These are phyloP conservation scores for Pleurotus tuoliensis DNA, from an alignment of 768 basidiomycete genomes.

Conservation along the genomic window DNA sequence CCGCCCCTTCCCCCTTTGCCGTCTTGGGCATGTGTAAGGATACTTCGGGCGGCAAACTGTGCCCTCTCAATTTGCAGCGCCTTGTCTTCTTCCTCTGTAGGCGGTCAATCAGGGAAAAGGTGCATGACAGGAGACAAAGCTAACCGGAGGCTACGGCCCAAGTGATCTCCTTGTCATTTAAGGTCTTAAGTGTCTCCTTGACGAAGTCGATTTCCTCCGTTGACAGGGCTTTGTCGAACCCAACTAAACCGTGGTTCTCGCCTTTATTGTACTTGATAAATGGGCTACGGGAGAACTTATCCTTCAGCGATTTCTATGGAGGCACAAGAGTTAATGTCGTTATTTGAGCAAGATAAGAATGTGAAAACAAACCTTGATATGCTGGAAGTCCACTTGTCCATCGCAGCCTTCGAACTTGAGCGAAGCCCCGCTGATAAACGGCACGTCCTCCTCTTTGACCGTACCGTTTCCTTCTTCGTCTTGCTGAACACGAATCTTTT, in stretches of 20 bases:
- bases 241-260: constrained; percentile 47
- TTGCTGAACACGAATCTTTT: constrained; percentile 58
- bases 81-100: constrained; percentile 66
- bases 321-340: neutral
- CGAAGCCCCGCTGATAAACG: constrained; percentile 51
- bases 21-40: constrained; percentile 1
- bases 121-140: constrained; percentile 13
- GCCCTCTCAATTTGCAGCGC: constrained; percentile 74
- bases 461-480: constrained; percentile 59
- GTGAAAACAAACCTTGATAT: constrained; percentile 41
- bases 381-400: constrained; percentile 43
- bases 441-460: constrained; percentile 57
- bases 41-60: constrained; percentile 54
- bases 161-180: constrained; percentile 60
- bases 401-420: constrained; percentile 56
- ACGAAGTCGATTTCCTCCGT: constrained; percentile 73
- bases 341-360: neutral
- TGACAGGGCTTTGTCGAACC: constrained; percentile 61
- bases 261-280: constrained; percentile 49
- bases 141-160: constrained; percentile 64
- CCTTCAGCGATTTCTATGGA: constrained; percentile 42
- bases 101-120: neutral
- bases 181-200: constrained; percentile 57
- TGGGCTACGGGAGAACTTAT: constrained; percentile 44
- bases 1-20: constrained; percentile 22